Conservation (phyloP, 2,329 filamentous ascomycete species). For the Thelonectria discophora region DNA sequence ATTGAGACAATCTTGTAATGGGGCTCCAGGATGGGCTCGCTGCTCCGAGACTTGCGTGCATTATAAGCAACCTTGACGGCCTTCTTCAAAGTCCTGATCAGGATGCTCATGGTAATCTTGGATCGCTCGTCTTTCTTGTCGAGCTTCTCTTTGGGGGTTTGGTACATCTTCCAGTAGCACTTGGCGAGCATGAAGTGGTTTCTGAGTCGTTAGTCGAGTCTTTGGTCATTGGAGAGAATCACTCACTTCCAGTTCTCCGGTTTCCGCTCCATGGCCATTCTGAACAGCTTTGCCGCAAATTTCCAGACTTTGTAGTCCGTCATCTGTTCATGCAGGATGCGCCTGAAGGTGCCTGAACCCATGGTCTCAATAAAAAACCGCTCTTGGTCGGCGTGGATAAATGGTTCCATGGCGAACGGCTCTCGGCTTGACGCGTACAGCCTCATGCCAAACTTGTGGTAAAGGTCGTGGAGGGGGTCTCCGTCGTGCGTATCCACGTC, state of each 20-base stretch:
- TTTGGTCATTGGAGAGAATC: background rate
- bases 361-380: slow-evolving; percentile 64
- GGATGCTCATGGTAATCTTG: slow-evolving; percentile 46
- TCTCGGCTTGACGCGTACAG: slow-evolving; percentile 70
- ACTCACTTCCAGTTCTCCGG: slow-evolving; percentile 67
- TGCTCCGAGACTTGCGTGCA: slow-evolving; percentile 64
- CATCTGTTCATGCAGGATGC: slow-evolving; percentile 64
- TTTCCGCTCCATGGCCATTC: slow-evolving; percentile 62
- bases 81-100: slow-evolving; percentile 61
- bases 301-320: slow-evolving; percentile 69
- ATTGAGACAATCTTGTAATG: slow-evolving; percentile 91
- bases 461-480: slow-evolving; percentile 66
- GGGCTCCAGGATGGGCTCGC: slow-evolving; percentile 85
- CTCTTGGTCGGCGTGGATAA: slow-evolving; percentile 64
- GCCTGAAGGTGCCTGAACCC: slow-evolving; percentile 61
- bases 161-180: slow-evolving; percentile 71
- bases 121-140: slow-evolving; percentile 53
- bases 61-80: slow-evolving; percentile 60
- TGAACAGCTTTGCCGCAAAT: slow-evolving; percentile 65
- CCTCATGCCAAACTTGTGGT: slow-evolving; percentile 68
- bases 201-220: slow-evolving; percentile 46
- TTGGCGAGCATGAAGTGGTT: slow-evolving; percentile 70
- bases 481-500: slow-evolving; percentile 57
- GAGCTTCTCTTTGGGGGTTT: slow-evolving; percentile 55
- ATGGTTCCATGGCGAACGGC: slow-evolving; percentile 70